A percentile compares a stretch with the other conserved stretches of the same genome.
phyloP scores from a whole-genome alignment of 805 yeast genomes.

The Ogataea chonburiensis region DNA sequence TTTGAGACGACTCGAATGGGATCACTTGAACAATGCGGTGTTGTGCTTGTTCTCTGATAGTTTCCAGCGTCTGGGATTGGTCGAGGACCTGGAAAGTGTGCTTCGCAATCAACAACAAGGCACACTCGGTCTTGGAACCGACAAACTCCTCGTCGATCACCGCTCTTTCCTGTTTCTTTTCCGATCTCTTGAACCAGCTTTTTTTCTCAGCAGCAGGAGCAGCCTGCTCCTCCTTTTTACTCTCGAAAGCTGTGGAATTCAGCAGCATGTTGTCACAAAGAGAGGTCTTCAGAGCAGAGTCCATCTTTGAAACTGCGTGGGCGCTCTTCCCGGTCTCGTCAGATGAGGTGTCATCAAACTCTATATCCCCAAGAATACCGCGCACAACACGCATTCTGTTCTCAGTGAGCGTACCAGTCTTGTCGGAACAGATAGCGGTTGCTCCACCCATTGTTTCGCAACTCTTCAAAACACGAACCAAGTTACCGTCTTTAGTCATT shows the following conservation, averaged over 20 bases:
- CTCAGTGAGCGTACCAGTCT: slow-evolving; percentile 95
- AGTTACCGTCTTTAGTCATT: slow-evolving; percentile 94
- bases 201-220: slow-evolving; percentile 79
- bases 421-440: slow-evolving; percentile 94
- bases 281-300: slow-evolving; percentile 25
- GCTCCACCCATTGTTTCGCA: slow-evolving; percentile 99
- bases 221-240: slow-evolving; percentile 54
- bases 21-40: slow-evolving; percentile 61
- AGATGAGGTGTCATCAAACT: slow-evolving; percentile 50
- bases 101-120: slow-evolving; percentile 69
- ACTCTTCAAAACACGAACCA: slow-evolving; percentile 88
- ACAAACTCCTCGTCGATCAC: slow-evolving; percentile 56
- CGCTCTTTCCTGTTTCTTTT: slow-evolving; percentile 1
- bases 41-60: slow-evolving; percentile 38
- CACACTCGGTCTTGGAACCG: slow-evolving; percentile 95
- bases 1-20: slow-evolving; percentile 90
- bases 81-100: slow-evolving; percentile 49
- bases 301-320: slow-evolving; percentile 5
- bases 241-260: slow-evolving; percentile 91
- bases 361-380: slow-evolving; percentile 62
- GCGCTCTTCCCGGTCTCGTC: slow-evolving; percentile 4
- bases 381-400: slow-evolving; percentile 88
- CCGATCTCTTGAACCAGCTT: slow-evolving; percentile 42
- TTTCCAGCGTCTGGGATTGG: slow-evolving; percentile 42
- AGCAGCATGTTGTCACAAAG: slow-evolving; percentile 60